Evolutionary conservation across 2,329 filamentous ascomycete species (phyloP), one percentile per base, ranked within the genome.

Genomic region (Biscogniauxia mediterranea): DNA sequence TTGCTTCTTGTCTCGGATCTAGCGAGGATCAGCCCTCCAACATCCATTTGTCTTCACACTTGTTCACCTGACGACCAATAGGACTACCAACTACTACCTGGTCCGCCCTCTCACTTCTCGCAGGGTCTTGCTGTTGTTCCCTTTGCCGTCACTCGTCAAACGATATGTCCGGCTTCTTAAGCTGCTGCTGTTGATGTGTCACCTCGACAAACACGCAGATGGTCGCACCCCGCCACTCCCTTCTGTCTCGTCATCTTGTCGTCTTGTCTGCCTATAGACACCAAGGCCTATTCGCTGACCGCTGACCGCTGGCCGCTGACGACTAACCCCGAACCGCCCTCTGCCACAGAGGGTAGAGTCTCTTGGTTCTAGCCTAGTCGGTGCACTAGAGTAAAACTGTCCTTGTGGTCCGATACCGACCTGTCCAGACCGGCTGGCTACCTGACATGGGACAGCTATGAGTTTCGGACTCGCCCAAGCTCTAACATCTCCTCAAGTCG

Each of bases 381-480:
- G 62, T 64, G 64, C 66, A 67, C 63, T 67, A 63, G 62, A 62
- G 59, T 64, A 63, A 64, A 61, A 62, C 65, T 59, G 61, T 54
- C 64, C 59, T 61, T 64, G 61, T 64, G 63, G 65, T 62, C 58
- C 61, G 61, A 59, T 63, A 62, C 57, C 61, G 56, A 62, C 62
- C 61, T 60, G 59, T 55, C 63, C 26, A 65, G 64, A 58, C 61
- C 63, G 64, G 63, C 57, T 55, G 64, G 63, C 57, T 55, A 61
- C 59, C 63, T 56, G 61, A 59, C 64, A 58, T 64, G 63, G 61
- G 61, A 58, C 64, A 65, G 61, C 64, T 67, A 67, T 67, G 66
- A 66, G 61, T 64, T 51, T 32, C 58, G 57, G 61, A 55, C 58
- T 61, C 62, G 60, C 59, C 63, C 61, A 58, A 55, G 63, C 56